Evolutionary conservation across 202 grass and related monocot genomes (phyloP).

Genomic region (Zizania palustris): DNA sequence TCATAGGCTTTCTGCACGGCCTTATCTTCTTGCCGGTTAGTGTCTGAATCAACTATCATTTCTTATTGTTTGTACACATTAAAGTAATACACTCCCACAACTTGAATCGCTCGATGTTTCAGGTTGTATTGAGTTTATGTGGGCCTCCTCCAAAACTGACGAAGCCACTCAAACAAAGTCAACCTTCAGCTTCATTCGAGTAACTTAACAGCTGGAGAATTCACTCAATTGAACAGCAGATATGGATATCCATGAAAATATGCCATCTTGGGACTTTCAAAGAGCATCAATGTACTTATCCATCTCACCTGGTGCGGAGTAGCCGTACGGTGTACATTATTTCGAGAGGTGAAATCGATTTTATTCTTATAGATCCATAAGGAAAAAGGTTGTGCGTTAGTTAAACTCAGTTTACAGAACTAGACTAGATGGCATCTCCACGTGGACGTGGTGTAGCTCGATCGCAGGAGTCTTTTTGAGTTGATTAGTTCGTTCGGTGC

Average conservation of each 20-base stretch:
- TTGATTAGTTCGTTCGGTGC: not conserved
- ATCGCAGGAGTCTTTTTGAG: too few relatives aligned
- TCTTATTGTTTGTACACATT: conserved; percentile 23
- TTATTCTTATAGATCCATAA: conserved; percentile 19
- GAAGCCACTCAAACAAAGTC: conserved; percentile 37
- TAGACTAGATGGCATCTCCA: not conserved
- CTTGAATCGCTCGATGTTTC: conserved; percentile 33
- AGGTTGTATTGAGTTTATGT: conserved; percentile 86
- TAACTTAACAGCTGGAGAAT: conserved; percentile 21
- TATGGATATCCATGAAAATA: conserved; percentile 3
- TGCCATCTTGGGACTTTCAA: not conserved
- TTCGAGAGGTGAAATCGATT: conserved; percentile 14
- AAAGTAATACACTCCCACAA: conserved; percentile 3
- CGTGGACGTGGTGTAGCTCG: not conserved
- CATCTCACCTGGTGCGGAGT: conserved; percentile 11
- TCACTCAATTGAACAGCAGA: not conserved
- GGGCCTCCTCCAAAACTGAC: conserved; percentile 62
- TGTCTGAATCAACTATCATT: conserved; percentile 23
- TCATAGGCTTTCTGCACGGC: conserved; percentile 96
- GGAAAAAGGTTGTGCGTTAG: conserved; percentile 28
- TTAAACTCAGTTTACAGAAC: conserved; percentile 6
- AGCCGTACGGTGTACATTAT: conserved; percentile 25
- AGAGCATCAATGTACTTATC: conserved; percentile 26
- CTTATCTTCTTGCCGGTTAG: conserved; percentile 91
- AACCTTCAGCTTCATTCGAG: conserved; percentile 41